Percentiles rank a stretch among this genome's conserved stretches.
Evolutionary conservation across 805 yeast species (phyloP).

Genomic region (Pichia nanzhaoensis): DNA sequence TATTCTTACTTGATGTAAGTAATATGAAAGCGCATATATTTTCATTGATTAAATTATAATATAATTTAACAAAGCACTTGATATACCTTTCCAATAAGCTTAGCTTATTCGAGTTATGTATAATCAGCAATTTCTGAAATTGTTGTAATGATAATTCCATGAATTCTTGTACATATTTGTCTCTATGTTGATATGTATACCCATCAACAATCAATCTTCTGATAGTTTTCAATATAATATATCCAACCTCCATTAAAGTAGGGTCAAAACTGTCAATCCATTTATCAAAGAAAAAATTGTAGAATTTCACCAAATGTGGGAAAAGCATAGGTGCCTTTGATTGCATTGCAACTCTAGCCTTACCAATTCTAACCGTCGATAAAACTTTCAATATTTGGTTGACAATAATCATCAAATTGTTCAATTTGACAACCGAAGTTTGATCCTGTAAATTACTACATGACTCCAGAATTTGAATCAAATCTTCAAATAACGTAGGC

Average conservation of each 20-base stretch:
- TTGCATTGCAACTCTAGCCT: conserved; percentile 73
- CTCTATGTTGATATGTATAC: conserved; percentile 60
- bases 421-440: conserved; percentile 43
- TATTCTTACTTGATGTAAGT: conserved; percentile 54
- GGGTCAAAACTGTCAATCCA: conserved; percentile 50
- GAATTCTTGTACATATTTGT: conserved; percentile 52
- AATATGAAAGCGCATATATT: conserved; percentile 69
- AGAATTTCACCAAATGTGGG: conserved; percentile 53
- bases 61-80: conserved; percentile 70
- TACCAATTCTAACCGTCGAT: conserved; percentile 74
- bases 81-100: conserved; percentile 62
- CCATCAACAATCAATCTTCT: conserved; percentile 75
- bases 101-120: conserved; percentile 43
- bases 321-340: conserved; percentile 58
- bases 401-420: conserved; percentile 57
- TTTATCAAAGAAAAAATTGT: conserved; percentile 49
- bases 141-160: conserved; percentile 51
- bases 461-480: conserved; percentile 40
- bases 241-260: conserved; percentile 65
- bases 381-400: conserved; percentile 75
- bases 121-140: conserved; percentile 46
- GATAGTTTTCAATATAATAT: conserved; percentile 65
- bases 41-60: conserved; percentile 47
- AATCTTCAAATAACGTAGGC: conserved; percentile 71
- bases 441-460: conserved; percentile 23